Percentiles rank a stretch among this genome's conserved stretches.
These are phyloP conservation scores for Gastrolobium bilobum DNA, from an alignment of 306 rosid species.

Conservation along the genomic window DNA sequence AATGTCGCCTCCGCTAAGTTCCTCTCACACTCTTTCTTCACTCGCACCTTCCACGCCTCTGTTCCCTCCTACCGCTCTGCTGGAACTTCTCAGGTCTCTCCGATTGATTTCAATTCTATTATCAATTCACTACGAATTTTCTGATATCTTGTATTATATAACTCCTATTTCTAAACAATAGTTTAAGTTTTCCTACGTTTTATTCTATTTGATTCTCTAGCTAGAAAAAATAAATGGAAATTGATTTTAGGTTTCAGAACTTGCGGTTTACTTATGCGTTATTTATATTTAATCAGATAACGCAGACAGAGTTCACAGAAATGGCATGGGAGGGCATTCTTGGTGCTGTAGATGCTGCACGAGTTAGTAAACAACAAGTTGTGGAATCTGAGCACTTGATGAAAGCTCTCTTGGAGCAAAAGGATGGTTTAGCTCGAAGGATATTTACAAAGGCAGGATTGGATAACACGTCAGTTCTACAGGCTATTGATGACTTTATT, in stretches of 20 bases:
- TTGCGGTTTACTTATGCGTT: constrained; percentile 4
- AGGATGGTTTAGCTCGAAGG: constrained; percentile 90
- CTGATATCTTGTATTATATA: not conserved
- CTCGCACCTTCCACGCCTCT: constrained; percentile 74
- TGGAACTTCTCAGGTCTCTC: constrained; percentile 68
- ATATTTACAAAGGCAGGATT: constrained; percentile 90
- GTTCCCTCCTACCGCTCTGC: constrained; percentile 60
- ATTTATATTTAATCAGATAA: constrained; percentile 57
- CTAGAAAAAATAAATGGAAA: not conserved
- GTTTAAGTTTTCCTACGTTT: not conserved
- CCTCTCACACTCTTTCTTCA: constrained; percentile 61
- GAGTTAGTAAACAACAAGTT: constrained; percentile 81
- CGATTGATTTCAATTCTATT: not conserved
- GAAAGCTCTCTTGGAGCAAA: constrained; percentile 98
- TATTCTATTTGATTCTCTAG: not conserved
- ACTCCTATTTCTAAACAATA: not conserved
- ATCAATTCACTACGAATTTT: not conserved
- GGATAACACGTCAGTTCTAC: constrained; percentile 88
- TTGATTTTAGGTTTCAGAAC: not conserved
- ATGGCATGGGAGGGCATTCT: constrained; percentile 97
- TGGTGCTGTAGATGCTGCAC: constrained; percentile 89
- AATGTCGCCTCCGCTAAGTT: constrained; percentile 65
- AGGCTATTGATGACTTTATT: constrained; percentile 88
- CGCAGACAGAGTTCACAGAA: constrained; percentile 86
- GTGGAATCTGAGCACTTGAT: constrained; percentile 95